Base-by-base conservation (phyloP, 208 protist genomes). In the Acanthamoeba royreba region DNA sequence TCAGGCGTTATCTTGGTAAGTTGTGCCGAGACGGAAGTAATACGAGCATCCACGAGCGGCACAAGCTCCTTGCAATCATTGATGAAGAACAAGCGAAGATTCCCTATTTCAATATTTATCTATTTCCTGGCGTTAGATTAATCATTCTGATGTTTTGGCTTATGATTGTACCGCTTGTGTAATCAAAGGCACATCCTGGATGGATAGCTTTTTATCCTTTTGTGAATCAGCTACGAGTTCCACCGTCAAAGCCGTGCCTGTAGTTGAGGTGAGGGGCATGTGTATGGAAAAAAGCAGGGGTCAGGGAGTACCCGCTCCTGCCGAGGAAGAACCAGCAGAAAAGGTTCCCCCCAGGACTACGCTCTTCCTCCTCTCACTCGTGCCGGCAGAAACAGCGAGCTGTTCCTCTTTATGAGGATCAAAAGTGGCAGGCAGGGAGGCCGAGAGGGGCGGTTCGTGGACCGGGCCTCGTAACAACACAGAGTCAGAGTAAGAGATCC, bases 41-140 rank as follows among this genome's bases (percentile, higher is more conserved):
- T 92, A 25, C 87, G 38, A 19, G 61, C 52, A 31, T 92, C 87
- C 11, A 77, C 22, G 22, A 92, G 87, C 9, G 87, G 87, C 19
- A 92, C 61, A 0, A 92, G 43, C 35, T 92, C 87, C 31, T 45
- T n/a, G 25, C 87, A 92, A 77, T 92, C 87, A 43, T 92, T 92
- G 38, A 92, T 92, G 55, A 92, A 92, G 87, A 77, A 53, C 45
- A 92, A 40, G 11, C 81, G 81, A 7, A 89, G 46, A 35, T 89
- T 89, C 13, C 81, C 81, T 17, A 89, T 89, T 42, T 89, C 49
- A 4, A 89, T 49, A 43, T 89, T 89, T n/a, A 89, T 89, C 81
- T 89, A 49, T n/a, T 33, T 15, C 33, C 4, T n/a, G 22, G 11
- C 61, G 28, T 35, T 7, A 9, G 25, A 42, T 66, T 5, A 25